Evolutionary conservation across 495 filamentous ascomycete species (phyloP), one percentile per base, ranked within the genome.

Genomic region (Aspergillus coremiiformis): DNA sequence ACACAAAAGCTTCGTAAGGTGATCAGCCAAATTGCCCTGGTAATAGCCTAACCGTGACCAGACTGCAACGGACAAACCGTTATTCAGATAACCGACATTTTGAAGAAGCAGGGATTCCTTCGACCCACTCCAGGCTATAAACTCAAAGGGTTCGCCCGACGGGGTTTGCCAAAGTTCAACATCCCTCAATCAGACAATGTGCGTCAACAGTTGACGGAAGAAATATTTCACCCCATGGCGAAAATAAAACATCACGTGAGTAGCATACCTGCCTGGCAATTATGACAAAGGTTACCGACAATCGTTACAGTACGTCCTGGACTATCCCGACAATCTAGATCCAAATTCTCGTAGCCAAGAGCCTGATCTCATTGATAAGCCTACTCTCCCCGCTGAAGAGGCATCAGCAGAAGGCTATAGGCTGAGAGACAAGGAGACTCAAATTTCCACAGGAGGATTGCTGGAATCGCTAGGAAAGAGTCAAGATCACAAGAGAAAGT

Each of bases 181-280:
- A 39, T 69, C 4, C 53, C 58, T 29, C 44, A 14, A 8, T 54
- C 57, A 15, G 61, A 67, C 5, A 39, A 52, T 14, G 53, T 56
- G 2, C 45, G 41, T 11, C 47, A 53, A 52, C 63, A 44, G 58
- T 66, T 58, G 57, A n/a, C 52, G 39, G 30, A 23, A 19, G 57
- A 66, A 11, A 60, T 64, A 7, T 39, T 71, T 45, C 56, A 74
- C 57, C 73, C 73, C 6, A 54, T 67, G 57, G 37, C 53, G 9
- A 69, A 71, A 44, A 68, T 75, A 22, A 39, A 57, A 19, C 67
- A 73, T 42, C 59, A 68, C 48, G 72, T 74, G 64, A 62, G 66
- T 56, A 14, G 26, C 21, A 30, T 39, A 15, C 10, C 4, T 4
- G 0, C 14, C 17, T 10, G 19, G 45, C 6, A 30, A n/a, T 41